Evolutionary conservation across 441 rosid genomes (phyloP).

Genomic region (Oxalis stricta): DNA sequence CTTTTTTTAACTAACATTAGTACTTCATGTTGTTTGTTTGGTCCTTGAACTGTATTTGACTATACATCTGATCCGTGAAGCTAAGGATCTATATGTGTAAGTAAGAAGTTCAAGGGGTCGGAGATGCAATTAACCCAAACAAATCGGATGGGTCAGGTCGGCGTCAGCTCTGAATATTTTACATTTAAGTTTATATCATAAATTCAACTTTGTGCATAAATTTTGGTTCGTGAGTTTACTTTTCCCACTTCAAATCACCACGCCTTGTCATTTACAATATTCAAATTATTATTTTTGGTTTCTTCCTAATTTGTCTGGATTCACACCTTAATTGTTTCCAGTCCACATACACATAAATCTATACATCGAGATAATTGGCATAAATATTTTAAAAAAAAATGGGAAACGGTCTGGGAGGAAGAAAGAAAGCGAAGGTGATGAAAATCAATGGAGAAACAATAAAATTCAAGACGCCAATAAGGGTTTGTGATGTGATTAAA

Average conservation of each 20-base stretch:
- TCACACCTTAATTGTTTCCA: slow-evolving; percentile 10
- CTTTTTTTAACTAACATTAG: too few relatives aligned
- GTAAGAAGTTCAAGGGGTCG: too few relatives aligned
- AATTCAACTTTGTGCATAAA: background rate
- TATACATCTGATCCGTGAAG: too few relatives aligned
- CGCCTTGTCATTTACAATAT: background rate
- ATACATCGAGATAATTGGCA: too few relatives aligned
- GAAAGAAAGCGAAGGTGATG: slow-evolving; percentile 40
- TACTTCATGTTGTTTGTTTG: too few relatives aligned
- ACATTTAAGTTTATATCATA: background rate
- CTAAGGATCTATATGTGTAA: too few relatives aligned
- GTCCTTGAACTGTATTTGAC: too few relatives aligned
- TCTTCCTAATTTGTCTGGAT: slow-evolving; percentile 6
- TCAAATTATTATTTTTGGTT: background rate
- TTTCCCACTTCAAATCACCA: slow-evolving; percentile 5
- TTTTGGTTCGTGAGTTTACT: background rate
- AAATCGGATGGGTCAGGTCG: too few relatives aligned
- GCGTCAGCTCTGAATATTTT: too few relatives aligned
- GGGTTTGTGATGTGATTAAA: slow-evolving; percentile 25
- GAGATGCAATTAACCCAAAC: too few relatives aligned
- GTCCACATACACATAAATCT: background rate
- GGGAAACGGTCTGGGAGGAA: slow-evolving; percentile 38
- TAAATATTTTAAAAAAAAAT: slow-evolving; percentile 11
- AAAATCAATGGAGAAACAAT: slow-evolving; percentile 45
- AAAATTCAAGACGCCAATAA: slow-evolving; percentile 32